These are phyloP conservation scores for Polytrichum commune DNA, from an alignment of 225 moss, liverwort and hornwort species.

Conservation along the genomic window DNA sequence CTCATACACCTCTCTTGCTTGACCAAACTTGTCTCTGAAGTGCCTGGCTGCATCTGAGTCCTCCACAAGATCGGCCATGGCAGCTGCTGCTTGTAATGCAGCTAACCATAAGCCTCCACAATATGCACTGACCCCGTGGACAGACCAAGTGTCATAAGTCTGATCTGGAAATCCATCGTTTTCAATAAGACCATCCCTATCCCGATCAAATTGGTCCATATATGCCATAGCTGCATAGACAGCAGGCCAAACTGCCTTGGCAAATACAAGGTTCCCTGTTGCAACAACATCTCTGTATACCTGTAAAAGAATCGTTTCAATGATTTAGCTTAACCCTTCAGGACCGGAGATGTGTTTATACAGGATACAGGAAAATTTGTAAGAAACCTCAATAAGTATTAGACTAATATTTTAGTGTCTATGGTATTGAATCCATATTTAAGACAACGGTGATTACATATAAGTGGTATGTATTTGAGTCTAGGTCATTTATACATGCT, in stretches of 20 bases:
- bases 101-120: constrained; percentile 96
- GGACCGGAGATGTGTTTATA: no score
- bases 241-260: constrained; percentile 90
- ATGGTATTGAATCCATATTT: no score
- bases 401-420: no score
- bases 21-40: constrained; percentile 72
- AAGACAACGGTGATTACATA: no score
- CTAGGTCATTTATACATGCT: no score
- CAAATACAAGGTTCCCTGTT: constrained; percentile 79
- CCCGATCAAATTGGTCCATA: constrained; percentile 94
- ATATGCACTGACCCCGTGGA: constrained; percentile 93
- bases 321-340: neutral
- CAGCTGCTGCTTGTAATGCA: constrained; percentile 90
- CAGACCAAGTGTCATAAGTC: constrained; percentile 93
- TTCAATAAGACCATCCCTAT: constrained; percentile 91
- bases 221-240: constrained; percentile 99
- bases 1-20: constrained; percentile 83
- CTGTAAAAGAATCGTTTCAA: constrained; percentile 27
- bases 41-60: constrained; percentile 77
- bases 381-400: no score
- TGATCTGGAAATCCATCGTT: constrained; percentile 99
- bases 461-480: no score
- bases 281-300: constrained; percentile 92
- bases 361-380: neutral
- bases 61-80: constrained; percentile 74